Conservation (phyloP, 2,329 filamentous ascomycete genomes). For the Monilinia vaccinii-corymbosi region DNA sequence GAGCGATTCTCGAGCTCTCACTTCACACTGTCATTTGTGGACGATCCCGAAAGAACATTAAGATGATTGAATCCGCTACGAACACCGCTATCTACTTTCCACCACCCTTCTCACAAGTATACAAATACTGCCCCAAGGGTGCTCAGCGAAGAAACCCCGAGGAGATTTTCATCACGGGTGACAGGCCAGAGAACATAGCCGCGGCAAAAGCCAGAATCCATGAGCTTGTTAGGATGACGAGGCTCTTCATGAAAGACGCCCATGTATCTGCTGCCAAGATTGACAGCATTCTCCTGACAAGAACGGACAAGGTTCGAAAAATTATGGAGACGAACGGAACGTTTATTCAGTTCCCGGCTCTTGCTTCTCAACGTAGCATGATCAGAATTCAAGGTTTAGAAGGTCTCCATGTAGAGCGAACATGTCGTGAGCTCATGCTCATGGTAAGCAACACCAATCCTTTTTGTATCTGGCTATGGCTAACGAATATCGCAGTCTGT, state of each 20-base stretch:
- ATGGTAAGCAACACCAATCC: constrained; percentile 48
- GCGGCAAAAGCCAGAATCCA: constrained; percentile 86
- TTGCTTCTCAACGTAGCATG: constrained; percentile 75
- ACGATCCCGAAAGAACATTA: constrained; percentile 93
- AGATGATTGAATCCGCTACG: constrained; percentile 90
- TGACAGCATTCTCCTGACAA: constrained; percentile 82
- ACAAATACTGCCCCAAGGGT: constrained; percentile 77
- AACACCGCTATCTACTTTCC: constrained; percentile 98
- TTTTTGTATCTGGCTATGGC: constrained; percentile 9
- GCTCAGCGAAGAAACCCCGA: constrained; percentile 75
- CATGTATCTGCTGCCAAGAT: constrained; percentile 85
- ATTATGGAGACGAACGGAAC: constrained; percentile 96
- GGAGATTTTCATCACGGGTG: constrained; percentile 92
- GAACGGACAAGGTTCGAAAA: constrained; percentile 93
- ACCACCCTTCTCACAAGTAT: constrained; percentile 83
- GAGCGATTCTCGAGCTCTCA: constrained; percentile 72
- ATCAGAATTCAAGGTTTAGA: constrained; percentile 90
- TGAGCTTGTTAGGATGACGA: constrained; percentile 71
- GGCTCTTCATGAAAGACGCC: constrained; percentile 86
- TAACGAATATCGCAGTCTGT: constrained; percentile 53
- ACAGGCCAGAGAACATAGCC: constrained; percentile 73
- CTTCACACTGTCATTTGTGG: constrained; percentile 90
- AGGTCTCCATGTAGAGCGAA: constrained; percentile 88
- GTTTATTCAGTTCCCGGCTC: constrained; percentile 82
- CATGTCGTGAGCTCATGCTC: constrained; percentile 91